A percentile compares a stretch with the other conserved stretches of the same genome.
Conservation (phyloP, 352 stramenopile genomes). For the Saprolegnia diclina region DNA sequence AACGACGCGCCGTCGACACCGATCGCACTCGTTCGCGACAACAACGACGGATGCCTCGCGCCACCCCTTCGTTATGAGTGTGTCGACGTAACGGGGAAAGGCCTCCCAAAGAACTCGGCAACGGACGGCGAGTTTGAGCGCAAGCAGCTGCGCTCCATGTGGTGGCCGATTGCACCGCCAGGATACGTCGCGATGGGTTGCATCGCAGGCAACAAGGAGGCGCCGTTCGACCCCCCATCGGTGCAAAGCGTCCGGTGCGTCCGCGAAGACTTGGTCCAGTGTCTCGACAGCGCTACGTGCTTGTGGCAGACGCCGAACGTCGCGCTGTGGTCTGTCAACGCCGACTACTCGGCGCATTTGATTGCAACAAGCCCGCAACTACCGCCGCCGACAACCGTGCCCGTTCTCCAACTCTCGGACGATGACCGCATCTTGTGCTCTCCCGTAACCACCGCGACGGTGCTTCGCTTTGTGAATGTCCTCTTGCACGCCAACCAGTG, state of each 20-base stretch:
- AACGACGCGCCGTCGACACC: slow-evolving; percentile 51
- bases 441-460: slow-evolving; percentile 49
- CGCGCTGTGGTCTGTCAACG: slow-evolving; percentile 61
- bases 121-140: slow-evolving; percentile 64
- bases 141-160: slow-evolving; percentile 79
- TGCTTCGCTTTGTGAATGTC: slow-evolving; percentile 58
- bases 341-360: slow-evolving; percentile 61
- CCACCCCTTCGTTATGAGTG: slow-evolving; percentile 71
- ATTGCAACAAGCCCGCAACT: slow-evolving; percentile 28
- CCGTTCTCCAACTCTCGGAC: slow-evolving; percentile 51
- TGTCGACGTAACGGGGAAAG: slow-evolving; percentile 77
- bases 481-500: slow-evolving; percentile 46
- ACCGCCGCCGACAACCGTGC: slow-evolving; percentile 34
- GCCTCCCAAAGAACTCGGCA: slow-evolving; percentile 68
- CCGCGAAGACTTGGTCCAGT: slow-evolving; percentile 69
- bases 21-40: slow-evolving; percentile 57
- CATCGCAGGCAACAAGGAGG: slow-evolving; percentile 70
- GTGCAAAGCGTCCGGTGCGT: slow-evolving; percentile 53
- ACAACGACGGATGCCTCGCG: slow-evolving; percentile 41
- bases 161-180: slow-evolving; percentile 73
- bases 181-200: slow-evolving; percentile 75
- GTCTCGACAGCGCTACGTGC: slow-evolving; percentile 52
- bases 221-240: slow-evolving; percentile 64
- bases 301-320: slow-evolving; percentile 38
- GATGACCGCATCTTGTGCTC: slow-evolving; percentile 74